A percentile compares a stretch with the other conserved stretches of the same genome.
Evolutionary conservation across 768 basidiomycete species (phyloP).

Genomic region (Russula sp.): DNA sequence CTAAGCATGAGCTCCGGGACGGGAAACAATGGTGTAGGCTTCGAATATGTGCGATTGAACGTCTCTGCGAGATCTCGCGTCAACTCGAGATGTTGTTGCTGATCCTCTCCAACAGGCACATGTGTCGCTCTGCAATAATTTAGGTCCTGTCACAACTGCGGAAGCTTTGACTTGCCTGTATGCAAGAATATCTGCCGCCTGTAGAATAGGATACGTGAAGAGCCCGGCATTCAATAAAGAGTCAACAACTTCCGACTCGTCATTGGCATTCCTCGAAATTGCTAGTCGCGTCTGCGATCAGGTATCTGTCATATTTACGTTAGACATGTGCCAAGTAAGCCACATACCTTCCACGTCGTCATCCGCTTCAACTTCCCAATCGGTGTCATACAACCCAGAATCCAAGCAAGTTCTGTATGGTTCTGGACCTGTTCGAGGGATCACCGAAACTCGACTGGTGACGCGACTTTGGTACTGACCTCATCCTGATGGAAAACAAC

Average conservation of each 20-base stretch:
- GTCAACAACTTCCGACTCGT: slow-evolving; percentile 75
- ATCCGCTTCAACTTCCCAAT: slow-evolving; percentile 78
- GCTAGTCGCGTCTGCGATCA: slow-evolving; percentile 63
- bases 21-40: slow-evolving; percentile 50
- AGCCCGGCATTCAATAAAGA: slow-evolving; percentile 76
- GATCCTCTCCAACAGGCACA: slow-evolving; percentile 95
- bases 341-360: slow-evolving; percentile 91
- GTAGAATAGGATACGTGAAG: slow-evolving; percentile 88
- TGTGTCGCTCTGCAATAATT: slow-evolving; percentile 61
- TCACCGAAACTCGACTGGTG: not conserved
- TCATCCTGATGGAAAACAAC: slow-evolving; percentile 86
- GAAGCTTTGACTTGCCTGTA: slow-evolving; percentile 53
- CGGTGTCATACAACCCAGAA: slow-evolving; percentile 77
- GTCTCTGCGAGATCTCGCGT: slow-evolving; percentile 72
- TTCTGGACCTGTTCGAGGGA: slow-evolving; percentile 52
- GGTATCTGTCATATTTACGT: not conserved
- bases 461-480: slow-evolving; percentile 32
- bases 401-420: slow-evolving; percentile 87
- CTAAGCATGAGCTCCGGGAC: slow-evolving; percentile 68
- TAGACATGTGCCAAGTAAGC: not conserved
- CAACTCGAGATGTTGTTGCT: slow-evolving; percentile 89
- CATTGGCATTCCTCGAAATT: slow-evolving; percentile 61
- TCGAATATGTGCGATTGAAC: slow-evolving; percentile 68
- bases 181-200: slow-evolving; percentile 85
- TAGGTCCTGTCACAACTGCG: not conserved